These are phyloP conservation scores for Boletellus emodensis DNA, from an alignment of 768 basidiomycete species.

Conservation along the genomic window DNA sequence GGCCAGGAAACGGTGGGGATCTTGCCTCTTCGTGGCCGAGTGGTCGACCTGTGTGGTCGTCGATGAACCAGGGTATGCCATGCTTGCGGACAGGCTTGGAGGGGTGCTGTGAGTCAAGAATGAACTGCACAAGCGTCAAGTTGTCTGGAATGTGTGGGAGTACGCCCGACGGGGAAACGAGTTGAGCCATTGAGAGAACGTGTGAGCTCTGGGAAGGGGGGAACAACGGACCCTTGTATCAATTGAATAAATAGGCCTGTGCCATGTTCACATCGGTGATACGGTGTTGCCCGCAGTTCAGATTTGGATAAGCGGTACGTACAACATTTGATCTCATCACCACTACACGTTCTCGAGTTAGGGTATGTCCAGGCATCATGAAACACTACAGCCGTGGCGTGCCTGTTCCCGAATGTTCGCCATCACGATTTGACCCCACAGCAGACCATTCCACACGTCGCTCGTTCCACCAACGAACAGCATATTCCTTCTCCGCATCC, in stretches of 20 bases:
- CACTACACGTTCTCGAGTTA: too few relatives aligned
- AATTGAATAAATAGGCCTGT: background rate
- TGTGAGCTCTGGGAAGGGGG: too few relatives aligned
- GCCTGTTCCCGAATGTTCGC: background rate
- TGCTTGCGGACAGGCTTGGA: slow-evolving; percentile 23
- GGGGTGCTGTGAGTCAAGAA: slow-evolving; percentile 34
- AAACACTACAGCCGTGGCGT: slow-evolving; percentile 12
- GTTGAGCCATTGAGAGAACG: slow-evolving; percentile 22
- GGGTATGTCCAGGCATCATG: too few relatives aligned
- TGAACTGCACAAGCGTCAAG: slow-evolving; percentile 36
- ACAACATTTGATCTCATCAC: too few relatives aligned
- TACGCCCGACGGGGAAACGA: slow-evolving; percentile 25
- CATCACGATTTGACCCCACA: background rate
- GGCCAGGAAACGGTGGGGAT: background rate
- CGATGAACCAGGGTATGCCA: slow-evolving; percentile 38
- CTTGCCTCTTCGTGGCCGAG: slow-evolving; percentile 37
- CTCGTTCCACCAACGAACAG: slow-evolving; percentile 71
- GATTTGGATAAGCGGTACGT: too few relatives aligned
- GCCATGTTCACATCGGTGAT: background rate
- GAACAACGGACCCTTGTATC: too few relatives aligned
- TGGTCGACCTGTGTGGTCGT: slow-evolving; percentile 37
- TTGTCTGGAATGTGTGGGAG: slow-evolving; percentile 37
- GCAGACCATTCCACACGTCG: slow-evolving; percentile 28
- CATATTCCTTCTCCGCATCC: slow-evolving; percentile 64
- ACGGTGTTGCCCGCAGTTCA: too few relatives aligned